Base-by-base conservation (phyloP, 2,329 filamentous ascomycete species). In the Colletotrichum musae region DNA sequence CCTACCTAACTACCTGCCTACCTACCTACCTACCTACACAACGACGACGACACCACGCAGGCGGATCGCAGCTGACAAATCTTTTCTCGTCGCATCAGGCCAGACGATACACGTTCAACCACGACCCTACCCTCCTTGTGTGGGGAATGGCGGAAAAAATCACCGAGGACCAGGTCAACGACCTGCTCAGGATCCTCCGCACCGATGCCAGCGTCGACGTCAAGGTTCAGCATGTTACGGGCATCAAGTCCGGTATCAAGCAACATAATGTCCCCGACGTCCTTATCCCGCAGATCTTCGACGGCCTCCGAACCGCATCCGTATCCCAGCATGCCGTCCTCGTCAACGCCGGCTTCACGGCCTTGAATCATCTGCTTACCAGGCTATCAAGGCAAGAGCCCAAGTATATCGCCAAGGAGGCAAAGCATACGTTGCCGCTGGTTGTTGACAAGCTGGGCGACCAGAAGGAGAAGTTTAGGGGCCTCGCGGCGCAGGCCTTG, bases 401-500 rank as follows among this genome's bases (percentile, higher is more conserved):
- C 70, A 92, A 92, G 76, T 86, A 89, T 71, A 84, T 94, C 68
- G 82, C 89, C 70, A 91, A 92, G 72, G 88, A 97, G 78, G 91
- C 91, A 3, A 87, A 88, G 58, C 87, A 89, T 72, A 91, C 94
- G 9, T 87, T 96, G 71, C 89, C 93, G 4, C 80, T 95, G 53
- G 86, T 98, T 62, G 84, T 94, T 65, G 95, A 98, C 66, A 93
- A 94, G 79, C 87, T 98, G 68, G 94, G 94, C 68, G 95, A 98
- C 78, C 89, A 89, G 72, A 95, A 95, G 79, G 95, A 98, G 77
- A 95, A 94, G 79, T 89, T 94, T 74, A 90, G 95, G 75, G 83
- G 86, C 39, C 86, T 95, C 68, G 93, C 94, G 16, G 85, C 90
- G 52, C 92, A 94, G 77, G 89, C 93, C 18, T 88, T 98, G 68